phyloP scores from a whole-genome alignment of 176 grass and related monocot species.

The Puya raimondii region DNA sequence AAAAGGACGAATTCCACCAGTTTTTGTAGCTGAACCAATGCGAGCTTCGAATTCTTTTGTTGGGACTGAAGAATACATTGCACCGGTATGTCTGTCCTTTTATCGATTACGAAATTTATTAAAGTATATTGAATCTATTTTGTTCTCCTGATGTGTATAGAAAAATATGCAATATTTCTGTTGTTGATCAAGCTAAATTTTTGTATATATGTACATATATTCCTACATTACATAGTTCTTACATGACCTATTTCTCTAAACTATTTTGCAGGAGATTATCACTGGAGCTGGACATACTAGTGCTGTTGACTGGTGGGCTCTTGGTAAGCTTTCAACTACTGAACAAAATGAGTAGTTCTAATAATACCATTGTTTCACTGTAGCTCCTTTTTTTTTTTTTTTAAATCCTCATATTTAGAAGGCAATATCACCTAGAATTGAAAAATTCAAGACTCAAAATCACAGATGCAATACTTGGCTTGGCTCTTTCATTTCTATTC shows the following conservation, averaged over 20 bases:
- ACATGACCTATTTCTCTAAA: background rate
- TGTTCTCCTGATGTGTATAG: background rate
- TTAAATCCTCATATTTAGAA: background rate
- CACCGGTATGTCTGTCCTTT: constrained; percentile 46
- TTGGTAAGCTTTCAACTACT: constrained; percentile 40
- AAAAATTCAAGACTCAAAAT: background rate
- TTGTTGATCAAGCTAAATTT: background rate
- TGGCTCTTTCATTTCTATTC: background rate
- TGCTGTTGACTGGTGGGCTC: constrained; percentile 95
- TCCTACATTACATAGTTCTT: background rate
- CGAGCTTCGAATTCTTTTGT: constrained; percentile 97
- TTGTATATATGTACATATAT: background rate
- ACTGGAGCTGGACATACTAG: constrained; percentile 82
- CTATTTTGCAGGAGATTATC: constrained; percentile 72
- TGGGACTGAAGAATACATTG: constrained; percentile 97
- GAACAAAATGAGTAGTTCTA: background rate
- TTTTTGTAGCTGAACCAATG: constrained; percentile 87
- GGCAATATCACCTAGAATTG: background rate
- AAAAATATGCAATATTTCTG: too few species aligned
- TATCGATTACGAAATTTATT: background rate
- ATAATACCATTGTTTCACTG: background rate
- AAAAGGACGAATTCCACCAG: constrained; percentile 43
- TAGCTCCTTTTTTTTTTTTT: background rate
- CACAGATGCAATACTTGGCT: background rate
- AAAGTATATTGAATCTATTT: background rate